phyloP scores from a whole-genome alignment of 164 flowering plant genomes.

The Stephania yunnanensis region DNA sequence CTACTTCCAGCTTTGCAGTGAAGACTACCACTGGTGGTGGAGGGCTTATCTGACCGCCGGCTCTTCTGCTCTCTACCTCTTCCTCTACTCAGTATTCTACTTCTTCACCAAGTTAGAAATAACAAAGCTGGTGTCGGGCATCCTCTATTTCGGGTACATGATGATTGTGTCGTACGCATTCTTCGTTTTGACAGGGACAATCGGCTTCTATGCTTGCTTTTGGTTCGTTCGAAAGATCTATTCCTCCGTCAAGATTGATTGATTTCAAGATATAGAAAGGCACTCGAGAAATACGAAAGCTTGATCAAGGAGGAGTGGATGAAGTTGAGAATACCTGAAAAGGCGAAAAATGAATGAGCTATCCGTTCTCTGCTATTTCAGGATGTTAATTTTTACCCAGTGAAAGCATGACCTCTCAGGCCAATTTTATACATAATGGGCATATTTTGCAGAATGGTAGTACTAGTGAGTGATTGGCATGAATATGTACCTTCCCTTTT shows the following conservation, averaged over 20 bases:
- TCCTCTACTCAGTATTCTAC: conserved; percentile 16
- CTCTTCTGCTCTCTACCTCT: conserved; percentile 17
- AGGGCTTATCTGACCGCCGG: conserved; percentile 17
- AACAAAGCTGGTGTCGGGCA: conserved; percentile 14
- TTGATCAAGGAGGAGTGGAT: background rate
- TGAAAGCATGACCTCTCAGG: background rate
- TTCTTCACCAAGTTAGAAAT: conserved; percentile 19
- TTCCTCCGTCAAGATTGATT: conserved; percentile 18
- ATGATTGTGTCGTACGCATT: conserved; percentile 11
- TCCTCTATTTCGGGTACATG: conserved; percentile 17
- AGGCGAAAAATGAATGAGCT: background rate
- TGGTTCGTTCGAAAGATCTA: conserved; percentile 20
- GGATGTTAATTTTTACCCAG: background rate
- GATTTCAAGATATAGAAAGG: background rate
- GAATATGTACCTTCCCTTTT: background rate
- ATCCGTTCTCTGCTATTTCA: background rate
- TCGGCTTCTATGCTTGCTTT: conserved; percentile 17
- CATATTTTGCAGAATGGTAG: conserved; percentile 1
- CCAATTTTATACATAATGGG: background rate
- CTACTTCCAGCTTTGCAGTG: conserved; percentile 20
- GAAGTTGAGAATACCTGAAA: conserved; percentile 4
- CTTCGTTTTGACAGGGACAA: conserved; percentile 18
- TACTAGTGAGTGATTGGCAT: background rate
- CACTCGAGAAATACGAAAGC: background rate
- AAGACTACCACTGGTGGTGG: conserved; percentile 21